Evolutionary conservation across 2,329 filamentous ascomycete genomes (phyloP).

Genomic region (Xylariaceae sp.): DNA sequence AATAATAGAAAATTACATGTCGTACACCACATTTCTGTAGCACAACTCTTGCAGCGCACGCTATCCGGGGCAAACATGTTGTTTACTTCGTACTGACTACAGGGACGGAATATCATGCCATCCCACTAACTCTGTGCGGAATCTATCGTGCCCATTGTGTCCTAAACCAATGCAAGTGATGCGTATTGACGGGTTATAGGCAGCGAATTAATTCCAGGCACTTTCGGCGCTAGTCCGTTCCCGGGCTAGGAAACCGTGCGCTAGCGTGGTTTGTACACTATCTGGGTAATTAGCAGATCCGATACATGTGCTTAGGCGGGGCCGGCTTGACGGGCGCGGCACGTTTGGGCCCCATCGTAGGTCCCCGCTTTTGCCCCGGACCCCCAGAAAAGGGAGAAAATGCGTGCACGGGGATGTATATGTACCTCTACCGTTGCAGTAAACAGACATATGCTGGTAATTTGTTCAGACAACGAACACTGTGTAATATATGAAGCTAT

Average conservation of each 20-base stretch:
- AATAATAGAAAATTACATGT: neutral
- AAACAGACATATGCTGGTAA: too few relatives aligned
- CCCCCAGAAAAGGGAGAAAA: neutral
- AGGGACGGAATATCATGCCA: too few relatives aligned
- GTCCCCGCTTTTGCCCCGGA: constrained; percentile 9
- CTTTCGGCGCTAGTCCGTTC: neutral
- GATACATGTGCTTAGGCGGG: neutral
- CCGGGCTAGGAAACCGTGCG: too few relatives aligned
- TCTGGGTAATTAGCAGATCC: neutral
- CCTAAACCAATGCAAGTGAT: too few relatives aligned
- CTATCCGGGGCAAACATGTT: neutral
- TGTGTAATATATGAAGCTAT: too few relatives aligned
- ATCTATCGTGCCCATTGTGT: too few relatives aligned
- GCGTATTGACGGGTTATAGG: neutral
- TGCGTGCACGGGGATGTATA: neutral
- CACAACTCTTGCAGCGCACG: neutral
- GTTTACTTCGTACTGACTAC: too few relatives aligned
- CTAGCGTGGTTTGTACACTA: too few relatives aligned
- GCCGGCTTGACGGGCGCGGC: neutral
- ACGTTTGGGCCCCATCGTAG: constrained; percentile 10
- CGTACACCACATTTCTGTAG: neutral
- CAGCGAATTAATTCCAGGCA: neutral
- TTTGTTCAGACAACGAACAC: too few relatives aligned
- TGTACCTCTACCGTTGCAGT: neutral
- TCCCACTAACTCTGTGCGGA: too few relatives aligned